Evolutionary conservation across 208 protist species (phyloP).

Genomic region (Phytomonas serpens): DNA sequence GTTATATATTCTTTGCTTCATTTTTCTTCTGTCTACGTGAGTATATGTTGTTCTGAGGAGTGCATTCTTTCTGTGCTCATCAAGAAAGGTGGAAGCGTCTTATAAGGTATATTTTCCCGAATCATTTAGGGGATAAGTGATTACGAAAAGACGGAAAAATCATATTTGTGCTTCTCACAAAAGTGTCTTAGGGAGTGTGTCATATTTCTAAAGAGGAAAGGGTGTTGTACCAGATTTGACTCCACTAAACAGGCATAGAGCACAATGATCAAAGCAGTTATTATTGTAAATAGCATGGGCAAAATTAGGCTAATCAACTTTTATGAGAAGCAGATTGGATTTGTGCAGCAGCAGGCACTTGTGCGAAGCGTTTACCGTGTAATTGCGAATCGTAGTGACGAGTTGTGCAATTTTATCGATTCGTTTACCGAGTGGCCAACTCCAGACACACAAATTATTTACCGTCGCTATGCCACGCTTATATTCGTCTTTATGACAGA

Average conservation of each 20-base stretch:
- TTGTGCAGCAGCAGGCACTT: conserved; percentile 81
- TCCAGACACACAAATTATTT: conserved; percentile 94
- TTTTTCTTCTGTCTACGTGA: neutral
- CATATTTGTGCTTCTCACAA: neutral
- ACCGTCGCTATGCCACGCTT: conserved; percentile 97
- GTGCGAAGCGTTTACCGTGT: conserved; percentile 87
- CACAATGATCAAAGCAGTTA: conserved; percentile 94
- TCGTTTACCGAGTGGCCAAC: conserved; percentile 84
- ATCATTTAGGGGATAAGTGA: neutral
- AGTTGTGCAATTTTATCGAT: conserved; percentile 97
- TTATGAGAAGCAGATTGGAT: conserved; percentile 85
- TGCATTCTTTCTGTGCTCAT: neutral
- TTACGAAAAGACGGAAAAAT: neutral
- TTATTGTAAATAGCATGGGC: conserved; percentile 97
- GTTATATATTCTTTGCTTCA: neutral
- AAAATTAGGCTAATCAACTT: conserved; percentile 95
- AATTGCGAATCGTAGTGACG: conserved; percentile 88
- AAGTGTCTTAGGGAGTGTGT: neutral
- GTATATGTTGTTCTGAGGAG: neutral
- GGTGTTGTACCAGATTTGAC: neutral
- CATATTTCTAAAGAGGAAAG: neutral
- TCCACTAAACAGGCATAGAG: neutral
- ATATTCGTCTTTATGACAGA: conserved; percentile 98
- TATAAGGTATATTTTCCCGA: neutral
- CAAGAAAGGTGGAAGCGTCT: neutral